Conservation (phyloP, 257 asterid genomes). For the Dorcoceras hygrometricum region DNA sequence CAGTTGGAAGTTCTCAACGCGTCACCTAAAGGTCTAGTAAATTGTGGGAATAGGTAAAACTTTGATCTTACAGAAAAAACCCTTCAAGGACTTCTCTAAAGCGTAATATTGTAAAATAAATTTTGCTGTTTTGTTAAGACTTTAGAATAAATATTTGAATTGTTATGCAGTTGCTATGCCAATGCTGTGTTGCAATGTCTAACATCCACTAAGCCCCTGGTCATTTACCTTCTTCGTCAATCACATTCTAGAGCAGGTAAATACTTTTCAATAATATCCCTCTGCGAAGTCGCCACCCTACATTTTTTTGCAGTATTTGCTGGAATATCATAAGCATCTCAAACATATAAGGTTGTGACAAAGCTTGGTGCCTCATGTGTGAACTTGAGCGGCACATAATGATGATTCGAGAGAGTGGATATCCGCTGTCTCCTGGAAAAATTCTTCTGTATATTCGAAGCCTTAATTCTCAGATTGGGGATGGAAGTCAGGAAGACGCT, state of each 20-base stretch:
- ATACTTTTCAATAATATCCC: slow-evolving; percentile 9
- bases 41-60: slow-evolving; percentile 79
- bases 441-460: slow-evolving; percentile 68
- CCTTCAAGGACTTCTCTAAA: neutral
- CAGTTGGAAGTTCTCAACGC: slow-evolving; percentile 51
- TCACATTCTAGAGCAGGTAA: slow-evolving; percentile 79
- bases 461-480: slow-evolving; percentile 72
- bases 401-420: slow-evolving; percentile 60
- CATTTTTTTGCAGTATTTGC: neutral
- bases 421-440: slow-evolving; percentile 65
- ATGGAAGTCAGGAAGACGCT: slow-evolving; percentile 95
- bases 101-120: neutral
- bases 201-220: slow-evolving; percentile 76
- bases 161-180: slow-evolving; percentile 77
- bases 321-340: slow-evolving; percentile 5
- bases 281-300: neutral
- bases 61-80: slow-evolving; percentile 5
- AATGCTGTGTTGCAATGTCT: slow-evolving; percentile 92
- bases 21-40: slow-evolving; percentile 69
- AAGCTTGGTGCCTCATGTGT: slow-evolving; percentile 89
- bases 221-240: slow-evolving; percentile 62
- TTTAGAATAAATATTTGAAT: neutral
- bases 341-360: slow-evolving; percentile 50
- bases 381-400: slow-evolving; percentile 71
- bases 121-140: neutral